Conservation (phyloP, 176 grass and related monocot genomes). For the Thinopyrum elongatum region DNA sequence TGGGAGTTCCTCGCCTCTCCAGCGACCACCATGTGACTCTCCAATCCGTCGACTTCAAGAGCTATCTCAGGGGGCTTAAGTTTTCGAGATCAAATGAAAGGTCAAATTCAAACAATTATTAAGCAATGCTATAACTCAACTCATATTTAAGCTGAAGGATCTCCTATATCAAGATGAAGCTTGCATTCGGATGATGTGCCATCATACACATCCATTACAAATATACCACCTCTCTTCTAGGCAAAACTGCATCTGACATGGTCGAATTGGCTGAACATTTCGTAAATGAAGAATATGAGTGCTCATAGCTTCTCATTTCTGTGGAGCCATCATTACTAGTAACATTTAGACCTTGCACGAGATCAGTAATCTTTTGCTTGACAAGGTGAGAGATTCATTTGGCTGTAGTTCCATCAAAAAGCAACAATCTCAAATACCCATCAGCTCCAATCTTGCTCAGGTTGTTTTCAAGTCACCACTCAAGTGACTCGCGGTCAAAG, state of each 20-base stretch:
- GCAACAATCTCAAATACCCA: constrained; percentile 59
- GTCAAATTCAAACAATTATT: no score
- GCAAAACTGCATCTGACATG: constrained; percentile 10
- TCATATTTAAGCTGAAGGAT: constrained; percentile 73
- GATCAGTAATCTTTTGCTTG: constrained; percentile 37
- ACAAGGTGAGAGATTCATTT: constrained; percentile 37
- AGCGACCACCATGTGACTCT: no score
- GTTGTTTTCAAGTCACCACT: constrained; percentile 84
- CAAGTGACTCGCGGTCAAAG: constrained; percentile 79
- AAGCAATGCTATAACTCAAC: constrained; percentile 2
- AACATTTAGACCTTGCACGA: constrained; percentile 47
- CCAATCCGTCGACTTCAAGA: no score
- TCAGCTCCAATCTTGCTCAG: constrained; percentile 34
- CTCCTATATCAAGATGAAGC: constrained; percentile 46
- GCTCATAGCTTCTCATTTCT: neutral
- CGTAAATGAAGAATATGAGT: neutral
- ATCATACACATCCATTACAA: constrained; percentile 95
- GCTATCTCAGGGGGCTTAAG: no score
- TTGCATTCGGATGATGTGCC: constrained; percentile 53
- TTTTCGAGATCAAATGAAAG: no score
- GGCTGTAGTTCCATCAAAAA: constrained; percentile 85
- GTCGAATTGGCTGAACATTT: constrained; percentile 34
- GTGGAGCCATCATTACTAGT: constrained; percentile 18
- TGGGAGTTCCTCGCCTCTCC: no score
- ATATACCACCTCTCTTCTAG: constrained; percentile 68